These are phyloP conservation scores for Huntiella moniliformis DNA, from an alignment of 2,329 filamentous ascomycete species.

Conservation along the genomic window DNA sequence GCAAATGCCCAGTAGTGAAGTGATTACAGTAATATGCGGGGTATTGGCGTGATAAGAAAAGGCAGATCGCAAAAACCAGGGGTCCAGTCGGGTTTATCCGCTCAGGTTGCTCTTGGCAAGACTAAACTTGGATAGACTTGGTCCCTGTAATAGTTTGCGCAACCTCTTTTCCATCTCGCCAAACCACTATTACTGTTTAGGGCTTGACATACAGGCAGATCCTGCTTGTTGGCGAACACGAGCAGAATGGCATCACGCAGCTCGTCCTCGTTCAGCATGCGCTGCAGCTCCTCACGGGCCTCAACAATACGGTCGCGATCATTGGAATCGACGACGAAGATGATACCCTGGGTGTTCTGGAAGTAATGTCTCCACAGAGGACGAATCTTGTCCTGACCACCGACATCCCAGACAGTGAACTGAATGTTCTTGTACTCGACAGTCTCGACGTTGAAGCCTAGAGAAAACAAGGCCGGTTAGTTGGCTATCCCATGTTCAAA, in stretches of 20 bases:
- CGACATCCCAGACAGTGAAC: slow-evolving; percentile 99
- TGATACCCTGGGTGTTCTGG: slow-evolving; percentile 98
- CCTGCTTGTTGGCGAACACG: slow-evolving; percentile 99
- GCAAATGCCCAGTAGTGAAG: neutral
- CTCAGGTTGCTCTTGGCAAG: no score
- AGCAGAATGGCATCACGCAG: slow-evolving; percentile 91
- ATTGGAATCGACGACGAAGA: slow-evolving; percentile 98
- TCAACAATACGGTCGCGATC: slow-evolving; percentile 96
- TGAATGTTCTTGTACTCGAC: slow-evolving; percentile 99
- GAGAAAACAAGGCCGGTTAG: neutral
- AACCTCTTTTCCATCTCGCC: neutral
- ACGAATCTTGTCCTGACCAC: slow-evolving; percentile 99
- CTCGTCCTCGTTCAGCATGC: slow-evolving; percentile 98
- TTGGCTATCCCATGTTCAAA: neutral
- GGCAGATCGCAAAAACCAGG: no score
- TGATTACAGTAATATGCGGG: neutral
- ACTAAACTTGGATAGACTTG: no score
- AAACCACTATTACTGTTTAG: neutral
- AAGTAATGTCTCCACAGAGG: slow-evolving; percentile 99
- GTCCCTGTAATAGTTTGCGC: no score
- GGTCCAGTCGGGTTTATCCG: no score
- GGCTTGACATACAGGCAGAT: slow-evolving; percentile 62
- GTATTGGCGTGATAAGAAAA: neutral
- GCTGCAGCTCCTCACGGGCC: slow-evolving; percentile 86
- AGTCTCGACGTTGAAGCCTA: slow-evolving; percentile 98